Base-by-base conservation (phyloP, 495 filamentous ascomycete genomes). In the Xylaria bambusicola region DNA sequence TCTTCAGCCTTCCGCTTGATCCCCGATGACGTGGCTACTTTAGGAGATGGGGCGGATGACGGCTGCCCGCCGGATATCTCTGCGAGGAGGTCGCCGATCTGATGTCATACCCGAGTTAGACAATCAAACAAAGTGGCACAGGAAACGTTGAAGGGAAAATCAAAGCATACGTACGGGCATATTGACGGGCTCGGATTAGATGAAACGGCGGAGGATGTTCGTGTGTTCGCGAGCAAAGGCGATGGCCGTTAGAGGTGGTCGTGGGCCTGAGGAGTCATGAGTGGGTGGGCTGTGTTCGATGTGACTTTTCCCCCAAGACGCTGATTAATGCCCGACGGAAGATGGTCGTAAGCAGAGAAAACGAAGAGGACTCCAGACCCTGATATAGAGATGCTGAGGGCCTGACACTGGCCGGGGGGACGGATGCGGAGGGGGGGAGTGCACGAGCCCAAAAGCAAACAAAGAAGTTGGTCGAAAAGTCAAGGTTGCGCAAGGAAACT, bases 51-150 rank as follows among this genome's bases (percentile, higher is more conserved):
- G 20, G 75, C 69, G 18, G 75, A 61, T 17, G 66, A 57, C 18
- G 76, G 62, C 63, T 76, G 65, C 17, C 76, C 80, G 55, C 82
- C 82, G 35, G 72, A 77, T 59, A 84, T 84, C 63, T 79, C 76
- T 53, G 81, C 82, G 36, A 84, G 75, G 31, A 84, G 72, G 44
- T 84, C 82, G 27, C 72, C 64, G 61, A 84, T 83, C 80, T 79
- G 52, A 38, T 38, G 59, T 54, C 63, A 51, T 58, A 61, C 48
- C 17, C 31, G 17, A 23, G 61, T 70, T 68, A 68, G 65, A n/a
- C n/a, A 54, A 52, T 38, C 47, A 3, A 23, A 47, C 6, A 35
- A 18, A 10, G 17, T 26, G 31, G 26, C n/a, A 54, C 24, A 44
- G 52, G n/a, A 44, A 31, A 42, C 10, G 44, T n/a, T 54, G 23